Evolutionary conservation across 305 asterid genomes (phyloP).

Genomic region (Fraxinus sp.): DNA sequence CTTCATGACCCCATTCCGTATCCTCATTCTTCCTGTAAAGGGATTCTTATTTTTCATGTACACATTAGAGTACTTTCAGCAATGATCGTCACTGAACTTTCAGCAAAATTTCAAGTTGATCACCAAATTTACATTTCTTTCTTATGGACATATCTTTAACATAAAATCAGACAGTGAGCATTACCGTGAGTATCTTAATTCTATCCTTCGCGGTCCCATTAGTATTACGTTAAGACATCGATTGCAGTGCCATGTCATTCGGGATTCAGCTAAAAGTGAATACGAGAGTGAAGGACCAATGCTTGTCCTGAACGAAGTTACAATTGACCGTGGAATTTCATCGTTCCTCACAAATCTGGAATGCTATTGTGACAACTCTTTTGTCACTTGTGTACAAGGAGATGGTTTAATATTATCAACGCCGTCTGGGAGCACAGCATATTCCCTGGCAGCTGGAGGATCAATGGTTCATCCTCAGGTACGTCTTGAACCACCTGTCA

Average conservation of each 20-base stretch:
- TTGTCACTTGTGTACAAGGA: constrained; percentile 93
- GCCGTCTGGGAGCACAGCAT: constrained; percentile 99
- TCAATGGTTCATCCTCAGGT: constrained; percentile 99
- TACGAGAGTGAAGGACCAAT: constrained; percentile 81
- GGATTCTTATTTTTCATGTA: constrained; percentile 1
- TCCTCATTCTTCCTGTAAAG: constrained; percentile 44
- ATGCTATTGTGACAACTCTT: constrained; percentile 88
- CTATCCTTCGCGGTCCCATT: constrained; percentile 77
- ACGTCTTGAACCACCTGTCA: constrained; percentile 12
- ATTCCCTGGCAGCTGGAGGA: constrained; percentile 99
- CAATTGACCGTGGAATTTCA: constrained; percentile 95
- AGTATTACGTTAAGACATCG: constrained; percentile 90
- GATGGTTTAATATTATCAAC: constrained; percentile 94
- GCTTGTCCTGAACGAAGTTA: constrained; percentile 88
- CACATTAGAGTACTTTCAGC: background rate
- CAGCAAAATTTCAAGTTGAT: background rate
- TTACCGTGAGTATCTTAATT: constrained; percentile 65
- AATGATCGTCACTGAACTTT: background rate
- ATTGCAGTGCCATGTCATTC: constrained; percentile 80
- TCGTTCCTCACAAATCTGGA: constrained; percentile 92
- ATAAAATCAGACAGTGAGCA: constrained; percentile 71
- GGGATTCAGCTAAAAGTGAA: constrained; percentile 81
- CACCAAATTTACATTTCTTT: background rate
- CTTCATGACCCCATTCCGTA: constrained; percentile 97
- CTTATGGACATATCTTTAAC: constrained; percentile 46